phyloP scores from a whole-genome alignment of 2,329 filamentous ascomycete genomes.

The Colletotrichum spaethianum region DNA sequence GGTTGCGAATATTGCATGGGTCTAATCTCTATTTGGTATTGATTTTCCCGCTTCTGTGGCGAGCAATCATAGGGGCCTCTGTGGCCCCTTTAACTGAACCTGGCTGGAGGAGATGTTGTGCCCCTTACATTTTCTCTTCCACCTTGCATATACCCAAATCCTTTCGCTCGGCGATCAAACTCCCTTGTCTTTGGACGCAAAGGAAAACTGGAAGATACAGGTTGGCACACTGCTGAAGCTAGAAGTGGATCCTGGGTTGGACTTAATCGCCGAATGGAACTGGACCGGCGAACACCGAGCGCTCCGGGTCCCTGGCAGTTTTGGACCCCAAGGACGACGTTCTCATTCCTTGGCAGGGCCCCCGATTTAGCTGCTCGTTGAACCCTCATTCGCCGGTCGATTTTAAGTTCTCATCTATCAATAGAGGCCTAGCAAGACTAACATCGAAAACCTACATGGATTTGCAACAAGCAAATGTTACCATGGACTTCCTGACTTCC shows the following conservation, averaged over 20 bases:
- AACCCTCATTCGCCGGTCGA: neutral
- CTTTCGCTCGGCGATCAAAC: neutral
- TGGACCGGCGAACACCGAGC: slow-evolving; percentile 4
- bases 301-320: slow-evolving; percentile 16
- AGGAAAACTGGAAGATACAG: neutral
- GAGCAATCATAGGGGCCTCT: neutral
- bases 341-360: slow-evolving; percentile 14
- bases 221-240: slow-evolving; percentile 26
- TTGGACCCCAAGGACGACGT: neutral
- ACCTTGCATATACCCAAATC: neutral
- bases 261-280: neutral
- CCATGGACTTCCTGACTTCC: slow-evolving; percentile 22
- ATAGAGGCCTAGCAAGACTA: slow-evolving; percentile 6
- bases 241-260: neutral
- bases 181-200: neutral
- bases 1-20: neutral
- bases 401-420: slow-evolving; percentile 21
- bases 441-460: neutral
- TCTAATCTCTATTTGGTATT: neutral
- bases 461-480: neutral
- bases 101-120: neutral
- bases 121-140: neutral
- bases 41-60: neutral
- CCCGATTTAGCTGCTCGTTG: neutral
- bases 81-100: neutral